phyloP scores from a whole-genome alignment of 192 early-diverging fungal species.

The Rhizoclosmatium sp. region DNA sequence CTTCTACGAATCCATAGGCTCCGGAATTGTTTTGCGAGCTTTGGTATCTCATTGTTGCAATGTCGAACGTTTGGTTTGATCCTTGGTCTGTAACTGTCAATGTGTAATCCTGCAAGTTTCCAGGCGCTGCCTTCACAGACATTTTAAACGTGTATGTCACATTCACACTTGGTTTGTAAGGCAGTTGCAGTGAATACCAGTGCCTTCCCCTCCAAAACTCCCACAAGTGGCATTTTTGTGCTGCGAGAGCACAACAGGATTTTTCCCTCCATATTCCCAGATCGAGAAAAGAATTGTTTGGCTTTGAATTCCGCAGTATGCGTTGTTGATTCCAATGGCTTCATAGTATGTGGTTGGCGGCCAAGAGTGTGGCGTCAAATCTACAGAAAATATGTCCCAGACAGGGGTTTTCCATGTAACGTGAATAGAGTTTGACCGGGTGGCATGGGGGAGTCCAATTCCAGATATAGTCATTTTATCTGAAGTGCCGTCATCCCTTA shows the following conservation, averaged over 20 bases:
- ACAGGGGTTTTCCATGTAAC: conserved; percentile 4
- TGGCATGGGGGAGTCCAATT: neutral
- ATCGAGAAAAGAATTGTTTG: neutral
- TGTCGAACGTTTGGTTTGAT: neutral
- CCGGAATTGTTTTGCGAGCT: neutral
- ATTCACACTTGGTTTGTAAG: neutral
- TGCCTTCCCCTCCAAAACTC: conserved; percentile 9
- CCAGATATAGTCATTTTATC: neutral
- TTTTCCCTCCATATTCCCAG: neutral
- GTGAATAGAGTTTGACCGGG: conserved; percentile 17
- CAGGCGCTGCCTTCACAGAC: neutral
- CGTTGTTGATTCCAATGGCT: conserved; percentile 15
- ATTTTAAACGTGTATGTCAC: conserved; percentile 11
- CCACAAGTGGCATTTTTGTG: neutral
- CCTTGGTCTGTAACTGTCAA: neutral
- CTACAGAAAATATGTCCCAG: neutral
- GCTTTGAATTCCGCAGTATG: conserved; percentile 26
- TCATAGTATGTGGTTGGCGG: conserved; percentile 19
- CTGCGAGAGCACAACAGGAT: neutral
- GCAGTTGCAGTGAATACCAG: conserved; percentile 10
- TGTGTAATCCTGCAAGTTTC: conserved; percentile 9
- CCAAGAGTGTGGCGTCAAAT: conserved; percentile 5
- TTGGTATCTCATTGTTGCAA: conserved; percentile 5
- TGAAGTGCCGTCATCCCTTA: neutral
- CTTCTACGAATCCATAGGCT: conserved; percentile 15